Evolutionary conservation across 352 stramenopile genomes (phyloP), one percentile per base, ranked within the genome.

Genomic region (Blastocystis sp.): DNA sequence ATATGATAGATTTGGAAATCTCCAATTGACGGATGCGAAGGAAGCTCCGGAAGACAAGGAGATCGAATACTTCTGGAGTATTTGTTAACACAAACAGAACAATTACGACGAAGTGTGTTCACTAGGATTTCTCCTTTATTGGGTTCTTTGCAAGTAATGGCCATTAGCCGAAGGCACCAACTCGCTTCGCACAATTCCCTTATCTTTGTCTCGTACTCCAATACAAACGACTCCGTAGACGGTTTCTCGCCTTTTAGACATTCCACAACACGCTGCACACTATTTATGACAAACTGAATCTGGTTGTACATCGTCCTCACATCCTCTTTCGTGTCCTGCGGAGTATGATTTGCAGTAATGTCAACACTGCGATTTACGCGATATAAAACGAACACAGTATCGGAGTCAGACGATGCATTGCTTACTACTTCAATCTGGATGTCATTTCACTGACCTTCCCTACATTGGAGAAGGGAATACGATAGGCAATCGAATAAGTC

Each of bases 351-450:
- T 6, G 29, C 15, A 45, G 45, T 23, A 37, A 68, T 53, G 59
- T 84, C 73, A 15, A 84, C 53, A 23, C 73, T 84, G 34, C 73
- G 73, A 45, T 84, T 84, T 47, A 84, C 73, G 15, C 73, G 73
- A 29, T 54, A 84, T 7, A 84, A 43, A 34, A 84, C 8, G 29
- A 68, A 68, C 47, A 84, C 43, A 2, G 29, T 45, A n/a, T 84
- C 56, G 15, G 59, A 29, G 20, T 84, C 54, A 39, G 53, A 5
- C 29, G 11, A 20, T 8, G 18, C 15, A 29, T 23, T 29, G 13
- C 41, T 15, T n/a, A 45, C 73, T 11, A 66, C 53, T 34, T 68
- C 37, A 3, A 80, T 5, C 39, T 45, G 47, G 8, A 41, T 20
- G 11, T 80, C 70, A 80, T 26, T 47, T 26, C 15, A 54, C 39